Evolutionary conservation across 805 yeast species (phyloP).

Genomic region (Cyberlindnera petersonii): DNA sequence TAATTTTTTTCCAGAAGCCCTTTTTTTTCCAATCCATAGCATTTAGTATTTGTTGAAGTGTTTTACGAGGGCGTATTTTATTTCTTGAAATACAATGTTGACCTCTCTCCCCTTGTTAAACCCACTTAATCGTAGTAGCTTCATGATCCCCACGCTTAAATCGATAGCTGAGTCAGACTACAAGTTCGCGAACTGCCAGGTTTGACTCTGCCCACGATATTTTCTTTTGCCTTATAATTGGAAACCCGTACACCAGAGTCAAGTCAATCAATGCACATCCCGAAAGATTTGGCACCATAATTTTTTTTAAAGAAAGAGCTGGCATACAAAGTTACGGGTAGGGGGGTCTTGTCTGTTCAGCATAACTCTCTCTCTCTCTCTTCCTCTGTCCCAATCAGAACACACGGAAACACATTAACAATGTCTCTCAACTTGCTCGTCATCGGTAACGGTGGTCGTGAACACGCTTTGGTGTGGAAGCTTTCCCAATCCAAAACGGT

Average conservation of each 20-base stretch:
- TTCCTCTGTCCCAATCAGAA: too few relatives aligned
- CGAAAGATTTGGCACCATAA: too few relatives aligned
- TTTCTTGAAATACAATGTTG: too few relatives aligned
- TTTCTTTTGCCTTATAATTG: constrained; percentile 3
- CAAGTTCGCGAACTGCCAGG: too few relatives aligned
- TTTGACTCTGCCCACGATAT: constrained; percentile 3
- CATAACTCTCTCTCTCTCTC: not conserved
- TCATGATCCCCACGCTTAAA: too few relatives aligned
- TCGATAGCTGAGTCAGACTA: too few relatives aligned
- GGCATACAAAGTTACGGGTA: too few relatives aligned
- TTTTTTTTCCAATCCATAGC: constrained; percentile 7
- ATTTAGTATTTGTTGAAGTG: constrained; percentile 7
- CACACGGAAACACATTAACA: not conserved
- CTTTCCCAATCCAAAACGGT: constrained; percentile 75
- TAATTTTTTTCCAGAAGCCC: constrained; percentile 1
- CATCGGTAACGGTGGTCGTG: constrained; percentile 98
- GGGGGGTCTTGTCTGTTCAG: too few relatives aligned
- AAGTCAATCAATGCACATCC: too few relatives aligned
- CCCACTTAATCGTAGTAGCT: too few relatives aligned
- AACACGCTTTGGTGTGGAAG: constrained; percentile 94
- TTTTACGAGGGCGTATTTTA: constrained; percentile 1
- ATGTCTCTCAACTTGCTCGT: constrained; percentile 63
- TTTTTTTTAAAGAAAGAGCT: too few relatives aligned
- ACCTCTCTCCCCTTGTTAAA: too few relatives aligned
- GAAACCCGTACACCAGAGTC: constrained; percentile 9